Evolutionary conservation across 2,329 filamentous ascomycete species (phyloP).

Genomic region (Annulohypoxylon truncatum): DNA sequence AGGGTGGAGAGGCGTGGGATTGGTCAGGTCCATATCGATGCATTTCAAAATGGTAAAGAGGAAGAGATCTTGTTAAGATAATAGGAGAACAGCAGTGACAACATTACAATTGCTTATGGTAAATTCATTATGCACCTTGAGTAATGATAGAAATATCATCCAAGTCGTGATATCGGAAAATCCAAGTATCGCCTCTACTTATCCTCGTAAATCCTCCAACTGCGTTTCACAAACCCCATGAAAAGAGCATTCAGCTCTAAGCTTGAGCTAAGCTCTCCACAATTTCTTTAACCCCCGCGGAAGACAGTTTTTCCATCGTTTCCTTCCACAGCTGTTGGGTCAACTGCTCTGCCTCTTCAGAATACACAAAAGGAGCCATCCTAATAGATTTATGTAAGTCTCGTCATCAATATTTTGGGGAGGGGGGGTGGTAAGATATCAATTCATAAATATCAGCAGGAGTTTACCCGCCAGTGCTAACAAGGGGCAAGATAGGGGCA

Average conservation of each 20-base stretch:
- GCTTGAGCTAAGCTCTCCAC: slow-evolving; percentile 8
- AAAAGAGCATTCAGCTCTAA: background rate
- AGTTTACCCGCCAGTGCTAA: background rate
- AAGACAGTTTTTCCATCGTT: slow-evolving; percentile 31
- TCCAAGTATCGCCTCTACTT: too few species aligned
- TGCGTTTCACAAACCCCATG: too few species aligned
- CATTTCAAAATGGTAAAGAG: background rate
- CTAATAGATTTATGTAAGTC: background rate
- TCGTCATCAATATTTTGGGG: background rate
- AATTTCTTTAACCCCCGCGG: slow-evolving; percentile 21
- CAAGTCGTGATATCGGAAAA: too few species aligned
- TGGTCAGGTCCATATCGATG: background rate
- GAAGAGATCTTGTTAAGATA: background rate
- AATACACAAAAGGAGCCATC: slow-evolving; percentile 33
- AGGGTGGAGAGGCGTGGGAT: background rate
- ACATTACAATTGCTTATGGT: too few species aligned
- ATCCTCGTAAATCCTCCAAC: too few species aligned
- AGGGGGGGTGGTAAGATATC: background rate
- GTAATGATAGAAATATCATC: too few species aligned
- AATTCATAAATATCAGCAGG: background rate
- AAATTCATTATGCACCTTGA: too few species aligned
- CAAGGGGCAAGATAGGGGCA: background rate
- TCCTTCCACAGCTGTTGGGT: slow-evolving; percentile 22
- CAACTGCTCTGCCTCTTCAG: slow-evolving; percentile 1
- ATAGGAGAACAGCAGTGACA: too few species aligned